These are phyloP conservation scores for Phaeosphaeriaceae sp. DNA, from an alignment of 2,329 filamentous ascomycete genomes.

Conservation along the genomic window DNA sequence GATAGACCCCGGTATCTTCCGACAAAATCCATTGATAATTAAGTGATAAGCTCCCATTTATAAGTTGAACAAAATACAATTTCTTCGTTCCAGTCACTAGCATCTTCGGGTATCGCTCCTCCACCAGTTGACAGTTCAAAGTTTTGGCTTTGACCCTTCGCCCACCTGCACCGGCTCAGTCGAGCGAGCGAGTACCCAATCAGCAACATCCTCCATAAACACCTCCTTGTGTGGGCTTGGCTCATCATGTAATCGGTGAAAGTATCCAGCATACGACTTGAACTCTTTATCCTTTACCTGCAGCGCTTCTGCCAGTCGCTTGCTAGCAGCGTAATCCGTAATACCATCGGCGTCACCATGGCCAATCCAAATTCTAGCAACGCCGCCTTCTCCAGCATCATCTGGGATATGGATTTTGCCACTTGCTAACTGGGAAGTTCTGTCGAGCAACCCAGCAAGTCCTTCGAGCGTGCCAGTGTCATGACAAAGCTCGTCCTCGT, in stretches of 20 bases:
- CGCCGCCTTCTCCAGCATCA: constrained; percentile 56
- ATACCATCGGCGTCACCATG: constrained; percentile 79
- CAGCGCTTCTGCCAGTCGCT: constrained; percentile 66
- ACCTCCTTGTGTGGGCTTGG: constrained; percentile 42
- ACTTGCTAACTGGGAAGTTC: constrained; percentile 65
- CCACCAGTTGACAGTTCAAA: constrained; percentile 29
- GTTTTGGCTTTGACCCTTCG: constrained; percentile 41
- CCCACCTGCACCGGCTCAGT: constrained; percentile 35
- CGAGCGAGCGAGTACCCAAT: constrained; percentile 45
- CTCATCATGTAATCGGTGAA: constrained; percentile 66
- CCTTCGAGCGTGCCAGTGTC: constrained; percentile 87
- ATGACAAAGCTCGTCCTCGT: constrained; percentile 75
- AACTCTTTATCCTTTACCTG: constrained; percentile 71
- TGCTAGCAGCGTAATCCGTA: constrained; percentile 69
- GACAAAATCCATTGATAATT: neutral
- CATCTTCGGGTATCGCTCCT: neutral
- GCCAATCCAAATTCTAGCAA: constrained; percentile 71
- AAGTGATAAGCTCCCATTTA: neutral
- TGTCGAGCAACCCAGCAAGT: constrained; percentile 76
- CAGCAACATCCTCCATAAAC: constrained; percentile 44
- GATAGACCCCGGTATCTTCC: neutral
- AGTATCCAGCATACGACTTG: constrained; percentile 76
- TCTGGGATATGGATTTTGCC: constrained; percentile 59
- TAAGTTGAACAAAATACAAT: too few relatives aligned
- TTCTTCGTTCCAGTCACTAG: too few relatives aligned